Percentiles rank a stretch among this genome's conserved stretches.
Evolutionary conservation across 2,329 filamentous ascomycete species (phyloP).

Genomic region (Septoria petroselini): DNA sequence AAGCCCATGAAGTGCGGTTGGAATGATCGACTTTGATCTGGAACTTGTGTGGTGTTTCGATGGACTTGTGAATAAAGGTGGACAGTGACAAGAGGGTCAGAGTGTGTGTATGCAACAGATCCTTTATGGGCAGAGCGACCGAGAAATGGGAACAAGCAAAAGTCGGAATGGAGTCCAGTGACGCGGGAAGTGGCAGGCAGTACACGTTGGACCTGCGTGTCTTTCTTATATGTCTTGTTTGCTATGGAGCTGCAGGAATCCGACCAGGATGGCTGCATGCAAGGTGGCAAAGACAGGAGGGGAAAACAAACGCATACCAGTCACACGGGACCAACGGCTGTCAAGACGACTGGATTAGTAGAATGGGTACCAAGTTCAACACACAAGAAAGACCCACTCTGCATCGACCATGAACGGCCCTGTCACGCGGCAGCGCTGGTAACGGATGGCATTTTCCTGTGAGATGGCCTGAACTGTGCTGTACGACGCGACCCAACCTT

Average conservation of each 20-base stretch:
- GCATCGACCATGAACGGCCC: conserved; percentile 14
- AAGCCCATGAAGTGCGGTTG: conserved; percentile 15
- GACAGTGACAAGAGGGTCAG: neutral
- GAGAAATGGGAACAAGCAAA: conserved; percentile 6
- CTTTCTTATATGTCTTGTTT: conserved; percentile 16
- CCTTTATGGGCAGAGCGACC: neutral
- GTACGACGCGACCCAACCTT: neutral
- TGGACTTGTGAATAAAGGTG: neutral
- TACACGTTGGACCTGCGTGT: conserved; percentile 14
- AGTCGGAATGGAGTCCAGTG: conserved; percentile 6
- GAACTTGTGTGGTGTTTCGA: neutral
- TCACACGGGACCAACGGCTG: conserved; percentile 6
- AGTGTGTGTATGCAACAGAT: neutral
- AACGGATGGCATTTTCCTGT: conserved; percentile 16
- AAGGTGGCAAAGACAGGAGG: conserved; percentile 10
- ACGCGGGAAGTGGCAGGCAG: conserved; percentile 10
- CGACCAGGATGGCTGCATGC: conserved; percentile 18
- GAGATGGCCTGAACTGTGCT: neutral
- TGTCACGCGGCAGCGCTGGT: conserved; percentile 21
- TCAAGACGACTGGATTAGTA: conserved; percentile 6
- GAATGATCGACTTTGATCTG: neutral
- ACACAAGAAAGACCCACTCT: conserved; percentile 13
- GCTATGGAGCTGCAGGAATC: conserved; percentile 17
- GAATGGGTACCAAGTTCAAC: conserved; percentile 1
- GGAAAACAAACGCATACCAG: conserved; percentile 13